A percentile compares a stretch with the other conserved stretches of the same genome.
These are phyloP conservation scores for Eleusine coracana DNA, from an alignment of 176 grass and related monocot species.

Conservation along the genomic window DNA sequence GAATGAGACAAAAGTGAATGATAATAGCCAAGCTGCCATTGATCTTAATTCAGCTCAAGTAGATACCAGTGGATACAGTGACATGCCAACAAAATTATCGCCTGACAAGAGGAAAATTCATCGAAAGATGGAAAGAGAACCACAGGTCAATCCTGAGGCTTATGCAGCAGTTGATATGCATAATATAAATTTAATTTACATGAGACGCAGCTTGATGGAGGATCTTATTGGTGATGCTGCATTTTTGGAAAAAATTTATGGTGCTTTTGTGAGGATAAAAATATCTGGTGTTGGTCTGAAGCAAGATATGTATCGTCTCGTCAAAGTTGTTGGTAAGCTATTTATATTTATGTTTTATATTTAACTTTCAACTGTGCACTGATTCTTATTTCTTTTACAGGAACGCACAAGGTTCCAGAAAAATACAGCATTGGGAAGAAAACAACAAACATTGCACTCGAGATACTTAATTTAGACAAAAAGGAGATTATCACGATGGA, in stretches of 20 bases:
- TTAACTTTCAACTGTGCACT: background rate
- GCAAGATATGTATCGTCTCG: conserved; percentile 94
- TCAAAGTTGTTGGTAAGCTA: conserved; percentile 92
- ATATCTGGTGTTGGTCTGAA: conserved; percentile 80
- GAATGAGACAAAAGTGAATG: conserved; percentile 57
- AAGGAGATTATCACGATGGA: conserved; percentile 80
- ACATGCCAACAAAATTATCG: conserved; percentile 43
- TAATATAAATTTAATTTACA: conserved; percentile 87
- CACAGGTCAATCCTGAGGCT: conserved; percentile 60
- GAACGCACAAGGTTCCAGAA: conserved; percentile 69
- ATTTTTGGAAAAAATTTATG: conserved; percentile 74
- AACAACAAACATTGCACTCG: conserved; percentile 75
- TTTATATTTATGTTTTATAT: conserved; percentile 23
- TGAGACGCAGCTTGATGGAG: conserved; percentile 82
- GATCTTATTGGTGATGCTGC: conserved; percentile 70
- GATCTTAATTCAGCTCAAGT: conserved; percentile 63
- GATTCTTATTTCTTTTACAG: conserved; percentile 42
- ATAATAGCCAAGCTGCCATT: conserved; percentile 44
- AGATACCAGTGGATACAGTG: conserved; percentile 58
- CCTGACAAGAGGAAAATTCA: conserved; percentile 63
- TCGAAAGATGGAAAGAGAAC: conserved; percentile 67
- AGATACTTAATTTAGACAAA: conserved; percentile 95
- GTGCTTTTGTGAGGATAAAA: conserved; percentile 90
- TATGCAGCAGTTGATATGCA: conserved; percentile 93
- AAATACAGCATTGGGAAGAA: conserved; percentile 93